A percentile compares a stretch with the other conserved stretches of the same genome.
These are phyloP conservation scores for Epichloe sp. DNA, from an alignment of 2,329 filamentous ascomycete species.

Conservation along the genomic window DNA sequence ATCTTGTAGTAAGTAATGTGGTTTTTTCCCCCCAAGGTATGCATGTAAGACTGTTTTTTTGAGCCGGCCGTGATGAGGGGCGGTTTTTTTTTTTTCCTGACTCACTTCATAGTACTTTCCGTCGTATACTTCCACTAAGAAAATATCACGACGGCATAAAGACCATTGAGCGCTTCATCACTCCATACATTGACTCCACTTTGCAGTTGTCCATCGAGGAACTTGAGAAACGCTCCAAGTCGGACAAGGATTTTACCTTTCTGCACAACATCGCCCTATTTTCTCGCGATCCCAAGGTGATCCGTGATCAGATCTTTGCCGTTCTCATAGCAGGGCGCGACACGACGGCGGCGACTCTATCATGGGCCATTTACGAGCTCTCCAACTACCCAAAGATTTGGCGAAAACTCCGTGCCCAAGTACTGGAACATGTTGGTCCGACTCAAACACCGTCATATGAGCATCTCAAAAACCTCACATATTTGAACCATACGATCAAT, in stretches of 20 bases:
- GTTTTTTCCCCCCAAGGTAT: no score
- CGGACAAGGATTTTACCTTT: slow-evolving; percentile 67
- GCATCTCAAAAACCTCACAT: slow-evolving; percentile 78
- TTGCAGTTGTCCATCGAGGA: slow-evolving; percentile 57
- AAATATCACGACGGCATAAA: slow-evolving; percentile 52
- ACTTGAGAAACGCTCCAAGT: slow-evolving; percentile 53
- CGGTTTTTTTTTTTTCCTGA: no score
- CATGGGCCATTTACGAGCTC: slow-evolving; percentile 74
- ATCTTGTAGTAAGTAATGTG: slow-evolving; percentile 3
- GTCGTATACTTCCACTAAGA: slow-evolving; percentile 7
- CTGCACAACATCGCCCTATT: slow-evolving; percentile 72
- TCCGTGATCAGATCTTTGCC: slow-evolving; percentile 76
- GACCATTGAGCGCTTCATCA: slow-evolving; percentile 62
- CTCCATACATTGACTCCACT: slow-evolving; percentile 62
- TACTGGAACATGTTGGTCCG: slow-evolving; percentile 52
- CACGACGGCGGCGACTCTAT: slow-evolving; percentile 71
- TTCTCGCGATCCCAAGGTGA: slow-evolving; percentile 56
- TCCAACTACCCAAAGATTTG: slow-evolving; percentile 55
- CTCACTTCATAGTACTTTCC: no score
- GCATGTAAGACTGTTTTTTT: no score
- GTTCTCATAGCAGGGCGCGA: slow-evolving; percentile 77
- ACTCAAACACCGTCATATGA: slow-evolving; percentile 54
- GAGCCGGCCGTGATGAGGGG: no score
- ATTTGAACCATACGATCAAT: slow-evolving; percentile 58
- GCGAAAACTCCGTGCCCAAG: slow-evolving; percentile 57